Percentiles rank a stretch among this genome's conserved stretches.
Evolutionary conservation across 345 rosid genomes (phyloP).

Genomic region (Eutrema japonicum): DNA sequence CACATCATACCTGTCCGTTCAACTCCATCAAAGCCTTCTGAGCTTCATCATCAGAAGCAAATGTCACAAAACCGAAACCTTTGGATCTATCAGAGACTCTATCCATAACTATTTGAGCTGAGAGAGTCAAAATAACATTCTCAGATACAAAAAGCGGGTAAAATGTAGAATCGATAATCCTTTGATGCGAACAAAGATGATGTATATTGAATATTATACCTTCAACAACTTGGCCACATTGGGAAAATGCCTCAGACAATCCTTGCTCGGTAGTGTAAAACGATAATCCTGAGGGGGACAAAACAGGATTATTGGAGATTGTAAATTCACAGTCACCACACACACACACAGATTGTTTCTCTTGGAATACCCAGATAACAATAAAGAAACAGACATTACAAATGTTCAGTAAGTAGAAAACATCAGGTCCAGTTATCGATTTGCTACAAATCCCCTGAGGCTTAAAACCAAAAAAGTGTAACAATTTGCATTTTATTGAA

Average conservation of each 20-base stretch:
- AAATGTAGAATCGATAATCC: background rate
- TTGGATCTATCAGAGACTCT: conserved; percentile 68
- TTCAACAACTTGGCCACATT: conserved; percentile 87
- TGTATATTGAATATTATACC: conserved; percentile 45
- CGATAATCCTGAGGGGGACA: conserved; percentile 61
- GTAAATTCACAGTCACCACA: background rate
- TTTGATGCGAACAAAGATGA: background rate
- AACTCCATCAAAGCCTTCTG: conserved; percentile 58
- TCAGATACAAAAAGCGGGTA: background rate
- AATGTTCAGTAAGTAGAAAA: background rate
- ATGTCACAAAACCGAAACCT: conserved; percentile 90
- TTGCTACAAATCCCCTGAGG: background rate
- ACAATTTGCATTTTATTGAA: background rate
- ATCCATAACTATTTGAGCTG: conserved; percentile 73
- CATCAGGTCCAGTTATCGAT: background rate
- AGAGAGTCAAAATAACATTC: background rate
- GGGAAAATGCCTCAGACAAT: conserved; percentile 72
- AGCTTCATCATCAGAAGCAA: conserved; percentile 82
- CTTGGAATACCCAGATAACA: background rate
- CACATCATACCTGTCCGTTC: conserved; percentile 68
- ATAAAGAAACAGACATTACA: background rate
- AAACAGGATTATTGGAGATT: background rate
- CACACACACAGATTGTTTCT: background rate
- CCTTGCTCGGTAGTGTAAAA: conserved; percentile 69
- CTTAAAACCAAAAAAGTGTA: background rate